Evolutionary conservation across 768 basidiomycete species (phyloP).

Genomic region (Filobasidium floriforme): DNA sequence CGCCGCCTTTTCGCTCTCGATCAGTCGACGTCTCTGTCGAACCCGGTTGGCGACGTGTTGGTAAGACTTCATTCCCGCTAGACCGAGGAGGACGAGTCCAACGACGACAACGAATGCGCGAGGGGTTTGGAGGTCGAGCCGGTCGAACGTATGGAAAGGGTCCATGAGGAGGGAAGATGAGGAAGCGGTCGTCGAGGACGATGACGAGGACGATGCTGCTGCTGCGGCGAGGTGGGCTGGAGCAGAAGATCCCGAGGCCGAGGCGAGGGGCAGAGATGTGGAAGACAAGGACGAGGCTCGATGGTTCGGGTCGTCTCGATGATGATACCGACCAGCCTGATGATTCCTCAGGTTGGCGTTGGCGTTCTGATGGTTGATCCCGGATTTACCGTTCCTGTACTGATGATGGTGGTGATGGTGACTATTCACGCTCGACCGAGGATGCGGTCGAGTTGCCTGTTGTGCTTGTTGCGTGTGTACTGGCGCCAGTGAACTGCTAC

Average conservation of each 20-base stretch:
- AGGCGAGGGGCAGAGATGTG: background rate
- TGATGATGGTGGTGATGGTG: no score
- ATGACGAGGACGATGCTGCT: background rate
- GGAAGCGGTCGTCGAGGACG: background rate
- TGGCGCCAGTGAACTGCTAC: no score
- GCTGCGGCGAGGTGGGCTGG: background rate
- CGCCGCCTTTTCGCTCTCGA: constrained; percentile 2
- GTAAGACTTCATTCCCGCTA: background rate
- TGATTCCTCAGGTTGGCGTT: no score
- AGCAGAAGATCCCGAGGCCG: background rate
- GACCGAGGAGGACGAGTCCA: background rate
- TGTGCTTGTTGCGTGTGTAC: no score
- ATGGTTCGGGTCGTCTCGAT: background rate
- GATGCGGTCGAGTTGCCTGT: no score
- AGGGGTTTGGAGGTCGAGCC: constrained; percentile 2
- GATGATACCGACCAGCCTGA: background rate
- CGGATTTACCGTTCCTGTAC: no score
- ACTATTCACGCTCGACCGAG: no score
- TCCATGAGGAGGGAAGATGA: background rate
- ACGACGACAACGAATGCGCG: background rate
- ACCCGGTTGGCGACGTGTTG: background rate
- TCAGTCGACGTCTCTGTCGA: background rate
- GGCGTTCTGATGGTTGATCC: no score
- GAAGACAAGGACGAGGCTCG: background rate
- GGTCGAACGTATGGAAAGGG: background rate